phyloP scores from a whole-genome alignment of 1,284 basidiomycete genomes.

The Naganishia cerealis region DNA sequence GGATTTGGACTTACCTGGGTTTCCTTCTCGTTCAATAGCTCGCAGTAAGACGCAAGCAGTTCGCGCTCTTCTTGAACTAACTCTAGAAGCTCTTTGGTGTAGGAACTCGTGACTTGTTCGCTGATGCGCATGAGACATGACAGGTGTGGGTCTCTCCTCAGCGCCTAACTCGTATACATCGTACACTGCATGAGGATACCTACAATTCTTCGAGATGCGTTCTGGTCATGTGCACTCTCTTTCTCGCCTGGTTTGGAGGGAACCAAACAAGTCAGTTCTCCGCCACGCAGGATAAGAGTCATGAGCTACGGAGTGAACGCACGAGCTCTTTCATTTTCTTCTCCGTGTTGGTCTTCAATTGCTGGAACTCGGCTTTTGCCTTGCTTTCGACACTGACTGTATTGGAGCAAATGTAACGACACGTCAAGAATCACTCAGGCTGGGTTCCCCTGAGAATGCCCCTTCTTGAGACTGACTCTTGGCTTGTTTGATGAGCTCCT shows the following conservation, averaged over 20 bases:
- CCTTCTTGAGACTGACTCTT: not conserved
- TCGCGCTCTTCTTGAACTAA: not conserved
- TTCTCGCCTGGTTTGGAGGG: not conserved
- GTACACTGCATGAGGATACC: not conserved
- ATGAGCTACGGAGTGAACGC: not conserved
- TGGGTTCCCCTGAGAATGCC: not conserved
- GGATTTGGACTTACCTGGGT: not conserved
- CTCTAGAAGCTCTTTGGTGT: not conserved
- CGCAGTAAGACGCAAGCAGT: not conserved
- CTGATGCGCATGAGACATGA: not conserved
- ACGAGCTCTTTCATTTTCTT: conserved; percentile 13
- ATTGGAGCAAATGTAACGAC: not conserved
- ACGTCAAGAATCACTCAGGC: not conserved
- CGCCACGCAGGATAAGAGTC: not conserved
- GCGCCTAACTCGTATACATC: not conserved
- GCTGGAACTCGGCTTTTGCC: conserved; percentile 20
- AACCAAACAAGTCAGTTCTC: not conserved
- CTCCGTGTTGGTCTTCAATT: conserved; percentile 6
- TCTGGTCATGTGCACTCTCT: conserved; percentile 1
- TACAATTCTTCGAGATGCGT: conserved; percentile 23
- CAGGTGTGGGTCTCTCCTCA: not conserved
- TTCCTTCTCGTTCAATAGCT: not conserved
- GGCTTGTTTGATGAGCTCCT: conserved; percentile 24
- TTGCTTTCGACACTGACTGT: conserved; percentile 20
- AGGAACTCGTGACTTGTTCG: not conserved